A percentile compares a stretch with the other conserved stretches of the same genome.
Evolutionary conservation across 805 yeast genomes (phyloP).

Genomic region (Pichia insulana): DNA sequence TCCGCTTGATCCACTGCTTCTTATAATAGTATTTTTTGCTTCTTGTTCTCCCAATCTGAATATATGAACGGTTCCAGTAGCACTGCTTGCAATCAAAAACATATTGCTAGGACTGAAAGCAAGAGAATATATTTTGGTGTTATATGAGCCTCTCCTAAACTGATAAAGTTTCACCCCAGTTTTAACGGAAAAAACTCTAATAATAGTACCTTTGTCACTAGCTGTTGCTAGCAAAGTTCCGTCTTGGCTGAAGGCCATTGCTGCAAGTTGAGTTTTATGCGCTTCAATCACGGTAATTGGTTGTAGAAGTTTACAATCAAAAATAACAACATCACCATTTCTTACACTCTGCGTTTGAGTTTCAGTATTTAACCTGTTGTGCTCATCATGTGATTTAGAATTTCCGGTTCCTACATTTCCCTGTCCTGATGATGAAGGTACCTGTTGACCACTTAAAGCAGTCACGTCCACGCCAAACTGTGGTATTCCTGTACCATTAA

Average conservation of each 20-base stretch:
- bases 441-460: slow-evolving; percentile 13
- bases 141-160: slow-evolving; percentile 83
- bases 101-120: slow-evolving; percentile 69
- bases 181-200: slow-evolving; percentile 72
- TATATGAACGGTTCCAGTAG: slow-evolving; percentile 89
- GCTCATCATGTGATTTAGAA: slow-evolving; percentile 5
- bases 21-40: slow-evolving; percentile 24
- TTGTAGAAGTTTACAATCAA: slow-evolving; percentile 66
- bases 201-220: slow-evolving; percentile 83
- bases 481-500: slow-evolving; percentile 8
- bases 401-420: background rate
- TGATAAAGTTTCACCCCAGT: slow-evolving; percentile 66
- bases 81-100: slow-evolving; percentile 74
- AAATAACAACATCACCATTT: slow-evolving; percentile 73
- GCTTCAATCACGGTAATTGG: slow-evolving; percentile 87
- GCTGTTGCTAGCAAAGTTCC: slow-evolving; percentile 87
- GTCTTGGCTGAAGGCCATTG: slow-evolving; percentile 61
- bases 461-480: slow-evolving; percentile 3
- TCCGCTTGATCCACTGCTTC: slow-evolving; percentile 8
- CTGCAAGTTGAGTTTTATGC: slow-evolving; percentile 72
- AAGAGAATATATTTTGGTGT: slow-evolving; percentile 75
- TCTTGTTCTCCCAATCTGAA: slow-evolving; percentile 59
- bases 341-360: slow-evolving; percentile 15
- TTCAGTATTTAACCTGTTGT: background rate
- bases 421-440: background rate